Evolutionary conservation across 2,329 filamentous ascomycete species (phyloP).

Genomic region (Fonsecaea monophora): DNA sequence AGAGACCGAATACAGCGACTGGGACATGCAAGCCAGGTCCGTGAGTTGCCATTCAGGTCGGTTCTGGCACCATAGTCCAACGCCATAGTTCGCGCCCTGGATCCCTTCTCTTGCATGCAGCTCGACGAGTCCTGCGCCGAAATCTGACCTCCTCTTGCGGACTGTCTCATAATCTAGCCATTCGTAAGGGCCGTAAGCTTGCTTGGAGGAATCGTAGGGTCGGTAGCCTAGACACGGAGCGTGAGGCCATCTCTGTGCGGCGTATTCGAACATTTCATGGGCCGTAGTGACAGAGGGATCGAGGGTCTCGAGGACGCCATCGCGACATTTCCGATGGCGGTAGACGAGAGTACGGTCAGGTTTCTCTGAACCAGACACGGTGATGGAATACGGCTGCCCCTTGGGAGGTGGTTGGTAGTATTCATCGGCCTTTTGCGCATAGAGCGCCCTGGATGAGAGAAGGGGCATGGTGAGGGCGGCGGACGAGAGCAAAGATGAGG

Average conservation of each 20-base stretch:
- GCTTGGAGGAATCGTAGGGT: constrained; percentile 75
- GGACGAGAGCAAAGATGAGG: neutral
- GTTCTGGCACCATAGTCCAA: constrained; percentile 88
- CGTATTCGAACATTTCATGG: constrained; percentile 80
- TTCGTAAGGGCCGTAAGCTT: constrained; percentile 76
- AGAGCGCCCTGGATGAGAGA: constrained; percentile 44
- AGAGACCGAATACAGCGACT: constrained; percentile 86
- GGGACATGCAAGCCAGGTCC: constrained; percentile 85
- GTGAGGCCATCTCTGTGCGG: constrained; percentile 45
- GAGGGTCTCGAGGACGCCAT: constrained; percentile 73
- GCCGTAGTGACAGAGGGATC: constrained; percentile 74
- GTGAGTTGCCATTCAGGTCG: constrained; percentile 87
- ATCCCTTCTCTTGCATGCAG: constrained; percentile 77
- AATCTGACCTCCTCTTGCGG: constrained; percentile 78
- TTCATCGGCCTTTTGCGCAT: constrained; percentile 54
- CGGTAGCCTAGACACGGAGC: constrained; percentile 78
- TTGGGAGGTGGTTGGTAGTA: constrained; percentile 70
- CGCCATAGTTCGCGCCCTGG: constrained; percentile 69
- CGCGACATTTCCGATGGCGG: constrained; percentile 78
- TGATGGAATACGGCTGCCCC: constrained; percentile 77
- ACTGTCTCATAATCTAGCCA: constrained; percentile 86
- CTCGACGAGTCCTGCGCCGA: constrained; percentile 84
- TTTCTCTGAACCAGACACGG: constrained; percentile 75
- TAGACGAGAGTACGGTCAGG: constrained; percentile 79
- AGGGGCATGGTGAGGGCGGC: constrained; percentile 45